These are phyloP conservation scores for Phanerochaete sordida DNA, from an alignment of 768 basidiomycete genomes.

Conservation along the genomic window DNA sequence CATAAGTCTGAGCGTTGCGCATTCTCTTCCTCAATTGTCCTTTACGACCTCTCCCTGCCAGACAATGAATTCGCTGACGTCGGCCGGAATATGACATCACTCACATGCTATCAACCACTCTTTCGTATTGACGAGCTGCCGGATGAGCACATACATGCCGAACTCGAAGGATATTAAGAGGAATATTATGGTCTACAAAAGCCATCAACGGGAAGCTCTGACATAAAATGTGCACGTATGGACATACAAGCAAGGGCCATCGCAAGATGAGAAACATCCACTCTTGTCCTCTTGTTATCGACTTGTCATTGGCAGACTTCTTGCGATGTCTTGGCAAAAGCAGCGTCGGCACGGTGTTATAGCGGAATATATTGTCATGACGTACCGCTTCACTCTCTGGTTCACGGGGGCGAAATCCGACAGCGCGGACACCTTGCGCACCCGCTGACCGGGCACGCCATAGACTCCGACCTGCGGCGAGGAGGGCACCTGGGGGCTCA, in stretches of 20 bases:
- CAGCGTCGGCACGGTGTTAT: neutral
- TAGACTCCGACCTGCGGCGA: slow-evolving; percentile 12
- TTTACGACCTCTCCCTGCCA: slow-evolving; percentile 82
- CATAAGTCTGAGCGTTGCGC: slow-evolving; percentile 69
- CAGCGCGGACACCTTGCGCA: slow-evolving; percentile 78
- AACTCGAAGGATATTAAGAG: slow-evolving; percentile 83
- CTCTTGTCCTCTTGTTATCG: slow-evolving; percentile 53
- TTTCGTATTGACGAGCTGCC: slow-evolving; percentile 92
- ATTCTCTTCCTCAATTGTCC: slow-evolving; percentile 73
- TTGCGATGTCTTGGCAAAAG: slow-evolving; percentile 29
- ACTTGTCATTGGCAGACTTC: slow-evolving; percentile 25
- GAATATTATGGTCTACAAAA: slow-evolving; percentile 72
- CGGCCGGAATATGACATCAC: slow-evolving; percentile 12
- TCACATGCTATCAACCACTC: slow-evolving; percentile 90
- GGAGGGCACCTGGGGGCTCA: slow-evolving; percentile 2
- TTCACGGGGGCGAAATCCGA: slow-evolving; percentile 92
- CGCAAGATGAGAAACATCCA: slow-evolving; percentile 74
- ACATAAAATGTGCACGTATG: neutral
- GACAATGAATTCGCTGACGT: neutral
- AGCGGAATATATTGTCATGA: neutral
- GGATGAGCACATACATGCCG: slow-evolving; percentile 77
- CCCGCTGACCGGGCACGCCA: slow-evolving; percentile 37
- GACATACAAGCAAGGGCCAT: slow-evolving; percentile 80
- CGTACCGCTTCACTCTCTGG: slow-evolving; percentile 72
- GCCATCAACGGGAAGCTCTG: neutral